Conservation (phyloP, 1,284 basidiomycete species). For the Apiotrichum sp. region DNA sequence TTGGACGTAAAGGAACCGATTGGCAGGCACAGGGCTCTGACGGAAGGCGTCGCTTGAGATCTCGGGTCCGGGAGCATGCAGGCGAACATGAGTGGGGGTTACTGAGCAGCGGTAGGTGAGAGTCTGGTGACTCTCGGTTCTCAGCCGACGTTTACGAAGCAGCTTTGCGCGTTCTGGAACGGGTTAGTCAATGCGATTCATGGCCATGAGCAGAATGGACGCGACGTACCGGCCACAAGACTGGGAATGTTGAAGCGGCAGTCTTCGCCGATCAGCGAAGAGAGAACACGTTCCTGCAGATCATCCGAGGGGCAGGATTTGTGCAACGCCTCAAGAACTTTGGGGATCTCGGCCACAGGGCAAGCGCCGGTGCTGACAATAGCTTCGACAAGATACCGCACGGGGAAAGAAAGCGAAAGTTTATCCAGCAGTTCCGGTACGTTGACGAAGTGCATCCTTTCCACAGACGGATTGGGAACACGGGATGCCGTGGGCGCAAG, state of each 20-base stretch:
- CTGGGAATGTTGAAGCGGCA: constrained; percentile 1
- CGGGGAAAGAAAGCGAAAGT: not conserved
- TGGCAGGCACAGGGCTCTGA: constrained; percentile 8
- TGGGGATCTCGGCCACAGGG: constrained; percentile 16
- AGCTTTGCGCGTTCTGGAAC: not conserved
- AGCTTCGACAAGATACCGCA: constrained; percentile 25
- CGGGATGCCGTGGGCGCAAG: not conserved
- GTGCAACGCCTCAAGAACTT: constrained; percentile 10
- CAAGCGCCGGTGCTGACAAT: constrained; percentile 24
- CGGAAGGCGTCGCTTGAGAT: constrained; percentile 25
- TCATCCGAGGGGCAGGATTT: not conserved
- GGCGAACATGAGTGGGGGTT: constrained; percentile 25
- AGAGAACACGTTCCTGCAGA: constrained; percentile 17
- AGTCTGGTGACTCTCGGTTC: constrained; percentile 9
- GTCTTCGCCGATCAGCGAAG: constrained; percentile 24
- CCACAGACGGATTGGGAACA: not conserved
- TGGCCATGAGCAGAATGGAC: not conserved
- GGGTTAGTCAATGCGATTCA: not conserved
- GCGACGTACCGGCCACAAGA: not conserved
- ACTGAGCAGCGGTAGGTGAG: constrained; percentile 20
- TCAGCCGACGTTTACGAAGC: constrained; percentile 3
- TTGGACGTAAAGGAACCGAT: constrained; percentile 28
- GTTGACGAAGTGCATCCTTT: constrained; percentile 2
- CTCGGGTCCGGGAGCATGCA: constrained; percentile 23
- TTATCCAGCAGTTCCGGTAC: not conserved